Conservation (phyloP, 192 early-diverging fungal species). For the Phycomyces nitens region DNA sequence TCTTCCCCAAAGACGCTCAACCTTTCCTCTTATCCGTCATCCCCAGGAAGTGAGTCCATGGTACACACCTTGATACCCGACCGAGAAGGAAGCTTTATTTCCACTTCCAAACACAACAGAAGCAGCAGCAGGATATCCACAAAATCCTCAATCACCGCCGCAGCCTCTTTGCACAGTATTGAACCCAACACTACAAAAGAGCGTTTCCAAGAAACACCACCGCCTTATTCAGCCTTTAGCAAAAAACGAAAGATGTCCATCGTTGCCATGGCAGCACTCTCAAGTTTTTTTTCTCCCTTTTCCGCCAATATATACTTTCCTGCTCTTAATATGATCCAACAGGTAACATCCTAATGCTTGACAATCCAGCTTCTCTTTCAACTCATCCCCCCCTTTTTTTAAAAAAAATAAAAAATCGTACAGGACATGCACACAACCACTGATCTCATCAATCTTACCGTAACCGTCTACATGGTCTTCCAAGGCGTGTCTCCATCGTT, state of each 20-base stretch:
- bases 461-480: slow-evolving; percentile 38
- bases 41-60: background rate
- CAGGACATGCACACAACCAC: slow-evolving; percentile 28
- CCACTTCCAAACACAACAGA: background rate
- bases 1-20: background rate
- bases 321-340: slow-evolving; percentile 21
- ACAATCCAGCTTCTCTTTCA: no score
- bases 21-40: background rate
- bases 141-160: background rate
- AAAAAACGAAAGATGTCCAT: slow-evolving; percentile 28
- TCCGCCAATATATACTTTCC: slow-evolving; percentile 29
- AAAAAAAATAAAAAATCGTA: background rate
- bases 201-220: background rate
- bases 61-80: background rate
- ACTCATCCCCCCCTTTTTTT: background rate
- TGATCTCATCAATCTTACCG: slow-evolving; percentile 31
- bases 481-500: slow-evolving; percentile 38
- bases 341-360: no score
- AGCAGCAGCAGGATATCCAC: background rate
- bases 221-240: slow-evolving; percentile 21
- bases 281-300: slow-evolving; percentile 31
- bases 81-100: background rate
- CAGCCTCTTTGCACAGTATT: background rate
- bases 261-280: slow-evolving; percentile 26
- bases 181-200: background rate